These are phyloP conservation scores for Apium graveolens DNA, from an alignment of 129 eudicot genomes.

Conservation along the genomic window DNA sequence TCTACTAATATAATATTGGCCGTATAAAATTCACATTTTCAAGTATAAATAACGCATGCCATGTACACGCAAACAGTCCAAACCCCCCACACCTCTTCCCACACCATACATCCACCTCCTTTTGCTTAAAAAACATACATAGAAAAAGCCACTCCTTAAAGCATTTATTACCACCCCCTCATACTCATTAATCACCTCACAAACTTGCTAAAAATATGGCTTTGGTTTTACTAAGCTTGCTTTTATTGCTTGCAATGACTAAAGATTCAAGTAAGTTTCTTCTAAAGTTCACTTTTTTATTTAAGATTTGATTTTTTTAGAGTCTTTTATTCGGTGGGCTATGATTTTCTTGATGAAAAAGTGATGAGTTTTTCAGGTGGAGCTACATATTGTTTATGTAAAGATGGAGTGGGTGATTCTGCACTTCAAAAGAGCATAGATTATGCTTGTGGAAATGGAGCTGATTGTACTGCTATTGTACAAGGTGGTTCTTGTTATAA, in stretches of 20 bases:
- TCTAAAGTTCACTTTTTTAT: background rate
- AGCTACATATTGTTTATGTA: constrained; percentile 70
- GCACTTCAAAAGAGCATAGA: constrained; percentile 67
- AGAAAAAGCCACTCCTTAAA: background rate
- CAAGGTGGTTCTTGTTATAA: constrained; percentile 60
- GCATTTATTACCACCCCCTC: background rate
- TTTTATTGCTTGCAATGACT: constrained; percentile 46
- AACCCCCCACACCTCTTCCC: constrained; percentile 24
- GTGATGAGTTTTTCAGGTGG: constrained; percentile 34
- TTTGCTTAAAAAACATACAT: background rate
- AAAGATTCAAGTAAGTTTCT: constrained; percentile 47
- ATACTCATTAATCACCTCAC: constrained; percentile 7
- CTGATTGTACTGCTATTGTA: constrained; percentile 56
- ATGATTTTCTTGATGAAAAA: background rate
- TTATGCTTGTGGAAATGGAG: constrained; percentile 87
- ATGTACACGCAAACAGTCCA: constrained; percentile 17
- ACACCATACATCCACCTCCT: constrained; percentile 14
- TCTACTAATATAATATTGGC: background rate
- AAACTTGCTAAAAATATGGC: constrained; percentile 56
- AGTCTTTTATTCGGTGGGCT: background rate
- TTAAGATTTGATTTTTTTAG: constrained; percentile 4
- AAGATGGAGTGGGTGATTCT: constrained; percentile 33
- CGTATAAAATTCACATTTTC: background rate
- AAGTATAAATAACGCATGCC: constrained; percentile 3
- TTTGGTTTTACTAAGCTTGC: constrained; percentile 35